A percentile compares a stretch with the other conserved stretches of the same genome.
Evolutionary conservation across 805 yeast species (phyloP).

Genomic region (Nakazawaea ishiwadae): DNA sequence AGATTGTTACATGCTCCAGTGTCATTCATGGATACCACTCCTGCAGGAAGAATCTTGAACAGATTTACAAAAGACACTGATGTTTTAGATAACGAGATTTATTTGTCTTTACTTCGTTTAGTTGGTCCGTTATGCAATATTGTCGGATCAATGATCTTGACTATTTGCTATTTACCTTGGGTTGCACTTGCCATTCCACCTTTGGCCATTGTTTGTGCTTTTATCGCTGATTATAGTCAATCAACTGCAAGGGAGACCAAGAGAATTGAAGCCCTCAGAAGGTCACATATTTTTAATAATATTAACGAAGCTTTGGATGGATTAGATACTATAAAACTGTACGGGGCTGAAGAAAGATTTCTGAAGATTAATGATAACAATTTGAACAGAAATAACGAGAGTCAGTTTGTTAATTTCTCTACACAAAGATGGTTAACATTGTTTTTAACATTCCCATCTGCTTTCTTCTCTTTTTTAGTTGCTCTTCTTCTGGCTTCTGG

Average conservation of each 20-base stretch:
- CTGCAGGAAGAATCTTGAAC: conserved; percentile 79
- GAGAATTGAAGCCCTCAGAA: neutral
- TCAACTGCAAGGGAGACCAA: neutral
- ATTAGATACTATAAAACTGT: neutral
- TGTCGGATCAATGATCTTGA: conserved; percentile 29
- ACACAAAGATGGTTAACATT: neutral
- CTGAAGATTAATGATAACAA: neutral
- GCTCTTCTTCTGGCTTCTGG: neutral
- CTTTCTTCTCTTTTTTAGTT: neutral
- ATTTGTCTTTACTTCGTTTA: conserved; percentile 62
- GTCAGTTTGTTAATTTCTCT: neutral
- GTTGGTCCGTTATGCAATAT: conserved; percentile 42
- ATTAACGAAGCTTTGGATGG: neutral
- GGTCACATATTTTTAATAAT: neutral
- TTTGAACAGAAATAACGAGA: neutral
- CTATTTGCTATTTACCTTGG: conserved; percentile 47
- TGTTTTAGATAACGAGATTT: conserved; percentile 71
- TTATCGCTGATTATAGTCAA: neutral
- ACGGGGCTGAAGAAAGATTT: neutral
- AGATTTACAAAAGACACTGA: conserved; percentile 86
- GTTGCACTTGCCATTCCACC: conserved; percentile 50
- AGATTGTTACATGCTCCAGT: conserved; percentile 72
- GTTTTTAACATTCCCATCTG: neutral
- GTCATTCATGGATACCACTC: conserved; percentile 79
- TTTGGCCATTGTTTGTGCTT: conserved; percentile 33